Evolutionary conservation across 805 yeast genomes (phyloP), one percentile per base, ranked within the genome.

Genomic region (Huiozyma sinensis): DNA sequence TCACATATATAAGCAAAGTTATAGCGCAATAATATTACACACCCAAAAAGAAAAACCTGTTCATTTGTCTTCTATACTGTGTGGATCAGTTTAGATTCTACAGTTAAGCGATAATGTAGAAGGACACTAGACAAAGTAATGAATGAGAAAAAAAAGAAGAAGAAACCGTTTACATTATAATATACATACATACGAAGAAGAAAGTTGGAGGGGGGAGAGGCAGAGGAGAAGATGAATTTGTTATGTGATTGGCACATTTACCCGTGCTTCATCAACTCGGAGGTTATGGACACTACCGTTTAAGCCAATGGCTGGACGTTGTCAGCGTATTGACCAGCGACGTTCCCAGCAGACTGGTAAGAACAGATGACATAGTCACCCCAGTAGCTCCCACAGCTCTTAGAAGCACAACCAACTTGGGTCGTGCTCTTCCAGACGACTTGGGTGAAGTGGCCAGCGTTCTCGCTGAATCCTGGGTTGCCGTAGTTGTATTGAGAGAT

Each of bases 401-500:
- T 50, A 10, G 38, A 33, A 40, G 48, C 85, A 69, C 92, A 83
- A 41, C 90, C 92, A 12, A 83, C 60, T 50, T 72, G 61, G 8
- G 76, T 64, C 38, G 82, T 66, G 8, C 70, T 54, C 48, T 73
- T 73, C 92, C 92, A 83, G 17, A 83, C 73, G 33, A 81, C 55
- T 63, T 83, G 89, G 10, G 90, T 81, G 67, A 83, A 83, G 58
- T 83, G 92, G 43, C 85, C 84, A 11, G 65, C 55, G 13, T 81
- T 75, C 32, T 43, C 40, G 30, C 45, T 36, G 39, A 33, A 48
- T 9, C 40, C 45, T 38, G 53, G 53, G 40, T 50, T 47, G 27
- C 39, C 24, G 65, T 63, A 82, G 61, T 74, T 65, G 63, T 81
- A 83, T 41, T 58, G 47, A 6, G 52, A 44, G 52, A 79, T 81